Evolutionary conservation across 2,329 filamentous ascomycete genomes (phyloP).

Genomic region (Cercospora janseana): DNA sequence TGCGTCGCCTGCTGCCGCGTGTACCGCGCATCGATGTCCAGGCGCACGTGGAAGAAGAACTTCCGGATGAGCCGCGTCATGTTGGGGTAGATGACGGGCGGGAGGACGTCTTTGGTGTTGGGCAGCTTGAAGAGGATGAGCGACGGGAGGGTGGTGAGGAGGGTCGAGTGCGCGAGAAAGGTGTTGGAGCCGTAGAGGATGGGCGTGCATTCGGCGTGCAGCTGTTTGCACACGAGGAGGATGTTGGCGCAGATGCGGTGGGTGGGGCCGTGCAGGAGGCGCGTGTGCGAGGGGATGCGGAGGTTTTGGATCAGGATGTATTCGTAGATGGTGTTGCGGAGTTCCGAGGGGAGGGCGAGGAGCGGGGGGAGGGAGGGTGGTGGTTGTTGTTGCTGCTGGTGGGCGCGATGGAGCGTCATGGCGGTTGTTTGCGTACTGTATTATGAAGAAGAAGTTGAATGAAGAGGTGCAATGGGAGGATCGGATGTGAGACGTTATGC

Average conservation of each 20-base stretch:
- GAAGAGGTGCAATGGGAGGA: constrained; percentile 12
- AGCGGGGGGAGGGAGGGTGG: constrained; percentile 29
- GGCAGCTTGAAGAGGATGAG: constrained; percentile 35
- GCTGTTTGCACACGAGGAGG: constrained; percentile 43
- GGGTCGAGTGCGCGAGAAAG: constrained; percentile 51
- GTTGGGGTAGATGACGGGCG: constrained; percentile 39
- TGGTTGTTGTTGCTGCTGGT: background rate
- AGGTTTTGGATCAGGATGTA: constrained; percentile 35
- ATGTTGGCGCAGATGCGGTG: constrained; percentile 46
- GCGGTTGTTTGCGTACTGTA: background rate
- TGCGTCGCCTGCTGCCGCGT: constrained; percentile 39
- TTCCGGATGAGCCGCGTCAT: constrained; percentile 41
- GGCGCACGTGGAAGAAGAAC: constrained; percentile 48
- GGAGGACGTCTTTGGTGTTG: constrained; percentile 19
- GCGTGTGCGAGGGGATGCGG: constrained; percentile 15
- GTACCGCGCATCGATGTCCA: constrained; percentile 53
- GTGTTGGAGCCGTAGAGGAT: constrained; percentile 52
- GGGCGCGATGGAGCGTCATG: background rate
- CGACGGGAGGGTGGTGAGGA: constrained; percentile 46
- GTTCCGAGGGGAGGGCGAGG: constrained; percentile 56
- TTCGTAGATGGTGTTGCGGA: constrained; percentile 58
- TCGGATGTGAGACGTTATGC: background rate
- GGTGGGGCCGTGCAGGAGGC: background rate
- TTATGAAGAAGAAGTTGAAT: constrained; percentile 11
- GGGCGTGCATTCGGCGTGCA: constrained; percentile 43